Base-by-base conservation (phyloP, 2,329 filamentous ascomycete genomes). In the Paraphoma chrysanthemicola region DNA sequence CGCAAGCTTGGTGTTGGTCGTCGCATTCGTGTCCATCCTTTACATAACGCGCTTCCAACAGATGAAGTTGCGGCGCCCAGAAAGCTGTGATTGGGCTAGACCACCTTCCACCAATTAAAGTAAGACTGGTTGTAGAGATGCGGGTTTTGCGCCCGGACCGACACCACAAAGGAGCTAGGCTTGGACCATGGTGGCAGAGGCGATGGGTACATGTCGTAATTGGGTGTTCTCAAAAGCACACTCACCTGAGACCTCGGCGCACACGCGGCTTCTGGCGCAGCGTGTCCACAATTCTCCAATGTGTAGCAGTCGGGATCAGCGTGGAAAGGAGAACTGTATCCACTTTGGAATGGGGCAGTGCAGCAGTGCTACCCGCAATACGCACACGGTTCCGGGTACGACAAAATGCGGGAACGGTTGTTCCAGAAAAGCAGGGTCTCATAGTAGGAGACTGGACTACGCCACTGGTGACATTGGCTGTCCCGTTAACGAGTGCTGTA, bases 351-450 rank as follows among this genome's bases (percentile, higher is more conserved):
- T 36, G 33, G 33, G 33, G 33, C 33, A 36, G 33, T 36, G 14
- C 14, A 14, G 33, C 33, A 36, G 33, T 36, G 14, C 14, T 14
- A 36, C 33, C 33, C 33, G 33, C 33, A 10, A 14, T 36, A 36
- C 33, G 33, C 33, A 14, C 33, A 36, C 33, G 14, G 3, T 3
- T 36, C 33, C 33, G 33, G 33, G 33, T 36, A 14, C 33, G 33
- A 28, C 42, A 23, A 44, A 28, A 2, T 44, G 23, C 11, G 17
- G 6, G 42, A 44, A 44, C 42, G 18, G 42, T 2, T 17, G 42
- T 44, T 44, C 42, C 42, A 44, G 42, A 44, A 44, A 44, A 7
- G 10, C 42, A 44, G 42, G 42, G 42, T 44, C 42, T 44, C 10
- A 44, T 28, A 28, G 17, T 44, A 3, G 2, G n/a, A 44, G 42